Evolutionary conservation across 163 green algal species (phyloP), one percentile per base, ranked within the genome.

Genomic region (Scenedesmus sp.): DNA sequence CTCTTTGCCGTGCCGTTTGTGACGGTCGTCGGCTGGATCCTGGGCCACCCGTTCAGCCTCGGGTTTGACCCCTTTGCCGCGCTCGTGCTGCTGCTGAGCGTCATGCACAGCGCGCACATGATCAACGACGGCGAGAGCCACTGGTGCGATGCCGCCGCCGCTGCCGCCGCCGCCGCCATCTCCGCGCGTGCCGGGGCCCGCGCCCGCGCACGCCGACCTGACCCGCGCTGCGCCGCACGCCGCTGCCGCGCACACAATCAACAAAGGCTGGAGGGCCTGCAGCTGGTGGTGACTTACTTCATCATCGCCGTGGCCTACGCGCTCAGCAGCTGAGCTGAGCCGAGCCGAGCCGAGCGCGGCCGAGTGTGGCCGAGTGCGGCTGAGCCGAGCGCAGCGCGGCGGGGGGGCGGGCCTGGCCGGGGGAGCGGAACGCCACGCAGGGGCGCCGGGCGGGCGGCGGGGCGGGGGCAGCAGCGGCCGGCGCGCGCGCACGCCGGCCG

Each of bases 1-100:
- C 84, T 95, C 14, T 96, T 97, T 87, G 93, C 93, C 18, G 83
- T 98, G 17, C 94, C 94, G 1, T 88, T 96, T 39, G 83, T 86
- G 15, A 89, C 95, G 13, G 63, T 97, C 17, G 83, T 90, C 6
- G 92, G 89, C 64, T 98, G 94, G 94, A 80, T 66, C 26, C 90
- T 88, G 17, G 88, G 87, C 56, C 85, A 91, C 53, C 60, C 79
- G 47, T 96, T 97, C 84, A 91, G 77, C 20, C 85, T 97, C 57
- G 82, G 89, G 64, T 90, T 97, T 75, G 89, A 95, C 60, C 83
- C 87, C 22, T 91, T 95, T 71, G 63, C 66, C 17, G 78, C 81
- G 0, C 63, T 91, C 51, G 80, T 85, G 20, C 76, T 92, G 51
- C 70, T 87, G 29, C 60, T 89, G 34, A 75, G 69, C 26, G 90